Evolutionary conservation across 2,329 filamentous ascomycete genomes (phyloP), one percentile per base, ranked within the genome.

Genomic region (Sarocladium strictum): DNA sequence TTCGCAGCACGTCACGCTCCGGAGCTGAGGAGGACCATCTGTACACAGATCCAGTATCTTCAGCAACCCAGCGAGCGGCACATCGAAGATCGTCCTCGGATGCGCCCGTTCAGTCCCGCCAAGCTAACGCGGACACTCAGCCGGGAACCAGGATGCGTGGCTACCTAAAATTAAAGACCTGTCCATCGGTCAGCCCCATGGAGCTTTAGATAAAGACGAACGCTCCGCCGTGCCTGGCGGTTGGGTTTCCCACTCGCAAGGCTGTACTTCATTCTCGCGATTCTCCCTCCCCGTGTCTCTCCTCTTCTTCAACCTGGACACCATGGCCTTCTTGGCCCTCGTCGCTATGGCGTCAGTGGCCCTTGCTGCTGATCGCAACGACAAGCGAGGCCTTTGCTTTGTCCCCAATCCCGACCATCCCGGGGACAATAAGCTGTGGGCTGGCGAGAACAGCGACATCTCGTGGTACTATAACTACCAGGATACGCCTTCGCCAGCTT

Each of bases 391-490:
- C 26, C 84, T 94, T 53, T 79, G 84, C 63, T 88, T 85, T 68
- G 80, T 88, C 17, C 77, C 81, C 6, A 80, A 83, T 56, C 58
- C 70, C 4, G 65, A 78, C 1, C 71, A 76, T 55, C 76, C 81
- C 1, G 56, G 73, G 15, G 89, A 93, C 69, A 82, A 90, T 70
- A 66, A 76, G 47, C 75, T 87, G 62, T 92, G 87, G 86, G 71
- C 76, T 11, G 67, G 74, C 41, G 53, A 72, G 5, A 76, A 74
- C 35, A 81, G 79, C 17, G 79, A 83, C 40, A 70, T 93, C 54
- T 86, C 83, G 2, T 94, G 89, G 89, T 94, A 94, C 75, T 94
- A 93, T 78, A 93, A 92, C 73, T 94, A 92, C 69, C 69, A 72
- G 24, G 64, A 75, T 19, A 65, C 68, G 3, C 87, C 88, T 1